A percentile compares a stretch with the other conserved stretches of the same genome.
Evolutionary conservation across 805 yeast species (phyloP).

Genomic region (Candida rishiriensis): DNA sequence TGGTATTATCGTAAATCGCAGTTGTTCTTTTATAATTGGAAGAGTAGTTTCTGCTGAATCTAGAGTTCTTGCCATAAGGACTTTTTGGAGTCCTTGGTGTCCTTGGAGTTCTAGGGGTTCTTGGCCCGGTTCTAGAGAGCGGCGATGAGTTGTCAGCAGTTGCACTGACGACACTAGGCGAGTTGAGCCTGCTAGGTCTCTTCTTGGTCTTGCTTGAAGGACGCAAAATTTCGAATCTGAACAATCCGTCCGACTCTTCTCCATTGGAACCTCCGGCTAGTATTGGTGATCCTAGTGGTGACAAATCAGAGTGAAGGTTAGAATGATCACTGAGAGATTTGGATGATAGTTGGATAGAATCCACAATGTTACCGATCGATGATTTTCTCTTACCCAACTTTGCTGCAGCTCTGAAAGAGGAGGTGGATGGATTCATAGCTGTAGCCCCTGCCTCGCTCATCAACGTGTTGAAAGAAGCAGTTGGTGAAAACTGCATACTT

Average conservation of each 20-base stretch:
- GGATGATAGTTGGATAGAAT: constrained; percentile 13
- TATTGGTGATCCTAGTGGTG: constrained; percentile 22
- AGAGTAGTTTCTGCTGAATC: constrained; percentile 16
- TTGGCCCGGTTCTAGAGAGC: constrained; percentile 11
- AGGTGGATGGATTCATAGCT: constrained; percentile 7
- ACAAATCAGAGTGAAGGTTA: constrained; percentile 12
- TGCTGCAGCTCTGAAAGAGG: constrained; percentile 16
- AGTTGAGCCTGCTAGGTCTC: constrained; percentile 22
- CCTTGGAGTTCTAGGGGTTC: constrained; percentile 18
- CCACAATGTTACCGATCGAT: constrained; percentile 10
- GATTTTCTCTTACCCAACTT: constrained; percentile 18
- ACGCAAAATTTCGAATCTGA: constrained; percentile 41
- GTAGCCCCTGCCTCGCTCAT: constrained; percentile 43
- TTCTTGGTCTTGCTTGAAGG: constrained; percentile 34
- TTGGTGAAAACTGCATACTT: constrained; percentile 38
- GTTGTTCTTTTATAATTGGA: constrained; percentile 13
- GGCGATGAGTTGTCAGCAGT: constrained; percentile 22
- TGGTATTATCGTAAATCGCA: constrained; percentile 1
- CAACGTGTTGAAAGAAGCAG: constrained; percentile 70
- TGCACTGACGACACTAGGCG: constrained; percentile 13
- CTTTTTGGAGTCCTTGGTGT: constrained; percentile 23
- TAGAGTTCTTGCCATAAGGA: constrained; percentile 15
- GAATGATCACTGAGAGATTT: constrained; percentile 11
- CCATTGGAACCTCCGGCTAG: constrained; percentile 9
- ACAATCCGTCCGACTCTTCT: constrained; percentile 36